Conservation (phyloP, 805 yeast species). For the Zygosaccharomyces bailii region DNA sequence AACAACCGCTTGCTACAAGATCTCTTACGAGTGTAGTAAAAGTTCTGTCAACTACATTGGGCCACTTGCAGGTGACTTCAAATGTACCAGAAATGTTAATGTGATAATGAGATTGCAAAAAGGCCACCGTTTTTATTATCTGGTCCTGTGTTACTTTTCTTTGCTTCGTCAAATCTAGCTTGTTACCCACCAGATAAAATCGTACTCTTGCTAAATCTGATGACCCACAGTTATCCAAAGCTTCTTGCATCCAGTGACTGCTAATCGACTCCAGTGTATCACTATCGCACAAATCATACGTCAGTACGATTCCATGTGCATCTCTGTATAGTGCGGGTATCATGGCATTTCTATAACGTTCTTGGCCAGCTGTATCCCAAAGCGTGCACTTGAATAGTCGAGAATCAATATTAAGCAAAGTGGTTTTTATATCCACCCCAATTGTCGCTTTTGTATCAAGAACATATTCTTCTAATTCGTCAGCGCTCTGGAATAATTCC, state of each 20-base stretch:
- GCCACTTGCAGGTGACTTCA: constrained; percentile 47
- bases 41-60: constrained; percentile 38
- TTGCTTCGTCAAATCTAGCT: constrained; percentile 37
- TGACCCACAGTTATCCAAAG: constrained; percentile 34
- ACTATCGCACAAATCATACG: constrained; percentile 43
- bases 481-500: constrained; percentile 24
- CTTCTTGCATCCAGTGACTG: constrained; percentile 43
- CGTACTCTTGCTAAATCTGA: constrained; percentile 34
- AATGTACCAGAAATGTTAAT: constrained; percentile 41
- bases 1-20: constrained; percentile 40
- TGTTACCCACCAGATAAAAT: constrained; percentile 46
- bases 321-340: constrained; percentile 45
- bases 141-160: constrained; percentile 41
- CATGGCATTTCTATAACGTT: constrained; percentile 44
- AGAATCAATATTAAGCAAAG: constrained; percentile 43
- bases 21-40: constrained; percentile 41
- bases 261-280: constrained; percentile 39
- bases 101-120: constrained; percentile 31
- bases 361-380: constrained; percentile 55
- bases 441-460: constrained; percentile 41
- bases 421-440: constrained; percentile 47
- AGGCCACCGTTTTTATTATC: constrained; percentile 35
- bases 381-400: constrained; percentile 42
- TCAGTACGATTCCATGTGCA: constrained; percentile 44
- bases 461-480: constrained; percentile 33